Base-by-base conservation (phyloP, 495 filamentous ascomycete species). In the Aspergillus sclerotioniger region DNA sequence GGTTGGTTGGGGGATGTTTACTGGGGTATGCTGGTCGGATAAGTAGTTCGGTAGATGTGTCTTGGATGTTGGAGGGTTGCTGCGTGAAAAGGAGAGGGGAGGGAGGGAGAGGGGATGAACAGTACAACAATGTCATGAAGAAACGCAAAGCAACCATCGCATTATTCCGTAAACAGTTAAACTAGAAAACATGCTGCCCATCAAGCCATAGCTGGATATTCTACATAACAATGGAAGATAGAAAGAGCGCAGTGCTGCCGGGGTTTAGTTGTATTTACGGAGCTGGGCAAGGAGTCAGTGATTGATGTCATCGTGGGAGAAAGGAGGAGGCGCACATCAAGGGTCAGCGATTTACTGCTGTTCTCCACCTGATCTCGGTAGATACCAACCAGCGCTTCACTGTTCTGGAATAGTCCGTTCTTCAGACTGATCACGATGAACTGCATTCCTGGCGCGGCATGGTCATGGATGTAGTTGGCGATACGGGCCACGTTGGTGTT, bases 401-500 rank as follows among this genome's bases (percentile, higher is more conserved):
- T 94, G 64, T 89, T 85, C 74, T 98, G 91, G 73, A 98, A 99
- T 21, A 99, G 76, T 1, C 90, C 92, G 0, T 90, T 87, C 82
- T 99, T 98, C 68, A 98, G 78, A 74, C 83, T 88, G 70, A 99
- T 98, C 49, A 99, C 95, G 60, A 99, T 93, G 67, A 99, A 99
- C 79, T 99, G 94, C 89, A 97, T 96, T 4, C 94, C 94, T 6
- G 95, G 94, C 6, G 90, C 90, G 0, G 94, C 91, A 71, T 97
- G 93, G 63, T 92, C 90, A 25, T 87, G 84, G 57, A 99, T 95
- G 68, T 98, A 98, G 67, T 91, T 90, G 62, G 90, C 91, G 74
- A 99, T 92, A 67, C 93, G 91, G 53, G 90, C 87, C 17, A 97
- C 92, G 66, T 99, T 98, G 51, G 91, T 92, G 70, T 94, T 95